Evolutionary conservation across 1,284 basidiomycete species (phyloP).

Genomic region (Taiwanofungus camphoratus): DNA sequence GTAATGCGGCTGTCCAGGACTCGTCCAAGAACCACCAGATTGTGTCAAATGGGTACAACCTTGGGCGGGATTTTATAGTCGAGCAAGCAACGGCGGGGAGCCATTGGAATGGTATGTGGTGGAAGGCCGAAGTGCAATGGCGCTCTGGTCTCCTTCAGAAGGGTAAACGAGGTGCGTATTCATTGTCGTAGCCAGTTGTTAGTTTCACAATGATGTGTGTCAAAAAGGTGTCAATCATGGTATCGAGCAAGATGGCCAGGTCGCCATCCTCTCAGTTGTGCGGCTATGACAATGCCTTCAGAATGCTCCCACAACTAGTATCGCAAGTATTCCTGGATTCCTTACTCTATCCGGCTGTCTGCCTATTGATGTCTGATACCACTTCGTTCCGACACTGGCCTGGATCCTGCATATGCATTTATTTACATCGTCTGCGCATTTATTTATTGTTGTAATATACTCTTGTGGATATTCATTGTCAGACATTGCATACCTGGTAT

Average conservation of each 20-base stretch:
- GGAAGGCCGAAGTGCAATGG: constrained; percentile 73
- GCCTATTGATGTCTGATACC: too few relatives aligned
- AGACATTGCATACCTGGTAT: too few relatives aligned
- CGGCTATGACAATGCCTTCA: too few relatives aligned
- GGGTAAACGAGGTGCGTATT: constrained; percentile 54
- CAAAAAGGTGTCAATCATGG: constrained; percentile 67
- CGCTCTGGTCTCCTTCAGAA: constrained; percentile 56
- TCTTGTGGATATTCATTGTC: too few relatives aligned
- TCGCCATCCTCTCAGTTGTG: constrained; percentile 68
- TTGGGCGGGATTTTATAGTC: constrained; percentile 71
- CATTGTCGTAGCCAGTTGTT: background rate
- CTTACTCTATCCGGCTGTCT: too few relatives aligned
- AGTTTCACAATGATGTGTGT: background rate
- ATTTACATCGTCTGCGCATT: too few relatives aligned
- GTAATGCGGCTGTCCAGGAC: too few relatives aligned
- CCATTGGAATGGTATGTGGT: constrained; percentile 56
- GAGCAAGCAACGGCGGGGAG: constrained; percentile 55
- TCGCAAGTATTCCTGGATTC: too few relatives aligned
- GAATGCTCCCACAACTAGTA: too few relatives aligned
- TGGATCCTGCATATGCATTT: too few relatives aligned
- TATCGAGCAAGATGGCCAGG: constrained; percentile 70
- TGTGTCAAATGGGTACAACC: constrained; percentile 68
- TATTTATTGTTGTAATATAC: too few relatives aligned
- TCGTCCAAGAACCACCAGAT: constrained; percentile 67
- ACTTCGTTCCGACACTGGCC: too few relatives aligned